These are phyloP conservation scores for Nakazawaea wyomingensis DNA, from an alignment of 805 yeast genomes.

Conservation along the genomic window DNA sequence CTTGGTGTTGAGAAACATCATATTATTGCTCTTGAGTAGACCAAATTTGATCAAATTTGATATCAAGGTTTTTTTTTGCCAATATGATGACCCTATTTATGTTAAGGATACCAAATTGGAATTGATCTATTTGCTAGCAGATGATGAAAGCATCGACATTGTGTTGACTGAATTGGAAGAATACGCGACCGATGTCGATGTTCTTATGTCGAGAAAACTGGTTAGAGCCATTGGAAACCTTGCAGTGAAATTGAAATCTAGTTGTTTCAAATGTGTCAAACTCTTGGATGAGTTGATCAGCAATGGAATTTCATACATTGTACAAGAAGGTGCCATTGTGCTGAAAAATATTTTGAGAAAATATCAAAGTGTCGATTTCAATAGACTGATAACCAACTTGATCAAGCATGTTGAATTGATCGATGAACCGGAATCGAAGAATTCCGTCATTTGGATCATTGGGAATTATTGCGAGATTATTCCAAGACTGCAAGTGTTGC, in stretches of 20 bases:
- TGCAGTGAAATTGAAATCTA: constrained; percentile 66
- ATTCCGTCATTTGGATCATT: constrained; percentile 77
- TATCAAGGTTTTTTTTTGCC: constrained; percentile 77
- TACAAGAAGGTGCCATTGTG: constrained; percentile 76
- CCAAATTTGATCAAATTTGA: constrained; percentile 58
- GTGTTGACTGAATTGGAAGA: constrained; percentile 76
- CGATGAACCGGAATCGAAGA: constrained; percentile 74
- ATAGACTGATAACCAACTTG: constrained; percentile 37
- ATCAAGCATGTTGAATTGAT: constrained; percentile 43
- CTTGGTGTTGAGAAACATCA: constrained; percentile 73
- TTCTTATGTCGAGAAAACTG: constrained; percentile 82
- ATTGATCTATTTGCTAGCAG: constrained; percentile 74
- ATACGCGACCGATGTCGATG: constrained; percentile 83
- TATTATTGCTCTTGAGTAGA: constrained; percentile 62
- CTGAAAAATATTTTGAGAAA: constrained; percentile 71
- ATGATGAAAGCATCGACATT: constrained; percentile 49
- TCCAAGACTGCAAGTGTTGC: constrained; percentile 32
- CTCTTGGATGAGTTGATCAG: constrained; percentile 54
- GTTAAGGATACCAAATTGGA: constrained; percentile 88
- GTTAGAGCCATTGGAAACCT: constrained; percentile 86
- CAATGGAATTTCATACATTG: constrained; percentile 64
- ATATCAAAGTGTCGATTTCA: constrained; percentile 52
- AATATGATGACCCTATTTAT: constrained; percentile 80
- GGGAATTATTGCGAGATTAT: constrained; percentile 62
- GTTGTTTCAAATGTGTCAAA: constrained; percentile 61